These are phyloP conservation scores for Puccinellia tenuiflora DNA, from an alignment of 176 grass and related monocot genomes.

Conservation along the genomic window DNA sequence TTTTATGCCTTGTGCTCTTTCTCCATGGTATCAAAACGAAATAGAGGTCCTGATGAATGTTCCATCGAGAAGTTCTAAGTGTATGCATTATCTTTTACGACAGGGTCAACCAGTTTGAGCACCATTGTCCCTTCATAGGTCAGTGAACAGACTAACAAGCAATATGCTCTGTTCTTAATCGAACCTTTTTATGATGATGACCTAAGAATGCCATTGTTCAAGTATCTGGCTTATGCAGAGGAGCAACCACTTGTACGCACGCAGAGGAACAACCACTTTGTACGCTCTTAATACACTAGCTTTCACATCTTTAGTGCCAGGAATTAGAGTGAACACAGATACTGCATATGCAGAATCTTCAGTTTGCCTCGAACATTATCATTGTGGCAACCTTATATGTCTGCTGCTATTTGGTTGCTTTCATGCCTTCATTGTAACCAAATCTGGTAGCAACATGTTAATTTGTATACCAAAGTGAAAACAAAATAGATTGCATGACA, in stretches of 20 bases:
- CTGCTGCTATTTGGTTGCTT: not conserved
- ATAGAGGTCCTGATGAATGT: too few species aligned
- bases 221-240: not conserved
- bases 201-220: not conserved
- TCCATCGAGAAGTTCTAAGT: too few species aligned
- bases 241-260: not conserved
- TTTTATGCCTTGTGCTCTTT: too few species aligned
- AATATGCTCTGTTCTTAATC: not conserved
- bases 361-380: not conserved
- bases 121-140: too few species aligned
- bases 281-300: too few species aligned
- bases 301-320: not conserved
- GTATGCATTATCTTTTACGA: too few species aligned
- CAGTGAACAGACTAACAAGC: not conserved
- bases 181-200: not conserved
- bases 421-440: not conserved
- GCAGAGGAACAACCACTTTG: too few species aligned
- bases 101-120: too few species aligned
- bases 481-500: too few species aligned
- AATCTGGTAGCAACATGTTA: too few species aligned
- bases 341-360: not conserved
- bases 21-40: too few species aligned
- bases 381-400: not conserved
- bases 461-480: too few species aligned
- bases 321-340: not conserved